Percentiles rank a stretch among this genome's conserved stretches.
Evolutionary conservation across 495 filamentous ascomycete genomes (phyloP).

Genomic region (Hypomontagnella monticulosa): DNA sequence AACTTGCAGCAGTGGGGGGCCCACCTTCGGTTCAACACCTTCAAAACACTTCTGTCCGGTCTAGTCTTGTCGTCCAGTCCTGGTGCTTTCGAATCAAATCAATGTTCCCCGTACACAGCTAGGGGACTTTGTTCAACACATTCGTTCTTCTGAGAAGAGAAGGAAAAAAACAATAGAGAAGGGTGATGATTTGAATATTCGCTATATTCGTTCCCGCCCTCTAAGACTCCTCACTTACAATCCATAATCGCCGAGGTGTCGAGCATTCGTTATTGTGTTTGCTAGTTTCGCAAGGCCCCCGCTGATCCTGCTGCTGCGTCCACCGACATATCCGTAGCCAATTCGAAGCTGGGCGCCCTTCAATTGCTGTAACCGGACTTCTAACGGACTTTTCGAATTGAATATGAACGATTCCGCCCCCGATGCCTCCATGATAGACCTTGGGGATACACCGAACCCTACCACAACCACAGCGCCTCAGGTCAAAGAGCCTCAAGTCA

Average conservation of each 20-base stretch:
- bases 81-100: conserved; percentile 21
- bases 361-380: neutral
- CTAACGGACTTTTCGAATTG: conserved; percentile 13
- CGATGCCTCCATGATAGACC: conserved; percentile 23
- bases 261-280: conserved; percentile 32
- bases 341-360: conserved; percentile 2
- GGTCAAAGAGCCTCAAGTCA: conserved; percentile 4
- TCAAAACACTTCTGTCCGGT: conserved; percentile 28
- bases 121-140: conserved; percentile 28
- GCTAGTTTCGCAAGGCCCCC: conserved; percentile 19
- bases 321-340: conserved; percentile 28
- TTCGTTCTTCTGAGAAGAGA: conserved; percentile 29
- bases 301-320: conserved; percentile 4
- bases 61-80: conserved; percentile 15
- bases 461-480: conserved; percentile 29
- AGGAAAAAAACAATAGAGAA: neutral
- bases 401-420: conserved; percentile 34
- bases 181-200: conserved; percentile 27
- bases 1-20: conserved; percentile 29
- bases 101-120: conserved; percentile 25
- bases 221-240: neutral
- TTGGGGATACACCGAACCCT: conserved; percentile 19
- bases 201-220: conserved; percentile 5
- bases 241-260: conserved; percentile 7
- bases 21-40: conserved; percentile 41